These are phyloP conservation scores for Chaetoceros tenuissimus DNA, from an alignment of 108 stramenopile genomes.

Conservation along the genomic window DNA sequence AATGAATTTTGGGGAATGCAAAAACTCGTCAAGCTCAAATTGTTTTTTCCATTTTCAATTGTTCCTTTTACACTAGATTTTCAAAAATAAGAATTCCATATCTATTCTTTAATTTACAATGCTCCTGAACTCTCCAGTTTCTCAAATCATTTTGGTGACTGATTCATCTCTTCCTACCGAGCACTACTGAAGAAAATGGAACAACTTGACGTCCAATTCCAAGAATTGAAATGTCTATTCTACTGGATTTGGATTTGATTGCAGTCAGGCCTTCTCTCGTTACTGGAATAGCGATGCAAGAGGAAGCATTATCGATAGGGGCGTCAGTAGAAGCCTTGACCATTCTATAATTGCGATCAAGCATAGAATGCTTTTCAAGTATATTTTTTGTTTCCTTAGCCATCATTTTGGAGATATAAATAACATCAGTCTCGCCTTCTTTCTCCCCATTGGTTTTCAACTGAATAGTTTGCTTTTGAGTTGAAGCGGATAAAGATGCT, in stretches of 20 bases:
- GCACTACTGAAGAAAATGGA: slow-evolving; percentile 3
- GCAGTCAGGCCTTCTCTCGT: slow-evolving; percentile 6
- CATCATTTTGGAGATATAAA: slow-evolving; percentile 40
- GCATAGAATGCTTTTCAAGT: slow-evolving; percentile 31
- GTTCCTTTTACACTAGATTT: not conserved
- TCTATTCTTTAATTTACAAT: not conserved
- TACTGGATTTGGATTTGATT: not conserved
- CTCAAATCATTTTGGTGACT: not conserved
- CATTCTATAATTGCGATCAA: slow-evolving; percentile 69
- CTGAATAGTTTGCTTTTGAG: no score
- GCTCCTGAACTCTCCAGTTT: not conserved
- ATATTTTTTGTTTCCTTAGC: slow-evolving; percentile 50
- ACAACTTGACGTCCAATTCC: not conserved
- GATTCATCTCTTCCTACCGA: not conserved
- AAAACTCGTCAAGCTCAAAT: not conserved
- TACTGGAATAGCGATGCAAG: slow-evolving; percentile 45
- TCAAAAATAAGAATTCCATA: not conserved
- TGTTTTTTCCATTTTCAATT: not conserved
- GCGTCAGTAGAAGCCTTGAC: slow-evolving; percentile 14
- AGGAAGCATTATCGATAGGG: not conserved
- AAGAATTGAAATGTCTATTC: no score
- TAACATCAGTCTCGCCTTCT: slow-evolving; percentile 24
- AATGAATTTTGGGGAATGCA: no score
- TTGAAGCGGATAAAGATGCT: no score
- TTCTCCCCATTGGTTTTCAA: no score